Evolutionary conservation across 2,329 filamentous ascomycete genomes (phyloP), one percentile per base, ranked within the genome.

Genomic region (Fusarium heterosporum): DNA sequence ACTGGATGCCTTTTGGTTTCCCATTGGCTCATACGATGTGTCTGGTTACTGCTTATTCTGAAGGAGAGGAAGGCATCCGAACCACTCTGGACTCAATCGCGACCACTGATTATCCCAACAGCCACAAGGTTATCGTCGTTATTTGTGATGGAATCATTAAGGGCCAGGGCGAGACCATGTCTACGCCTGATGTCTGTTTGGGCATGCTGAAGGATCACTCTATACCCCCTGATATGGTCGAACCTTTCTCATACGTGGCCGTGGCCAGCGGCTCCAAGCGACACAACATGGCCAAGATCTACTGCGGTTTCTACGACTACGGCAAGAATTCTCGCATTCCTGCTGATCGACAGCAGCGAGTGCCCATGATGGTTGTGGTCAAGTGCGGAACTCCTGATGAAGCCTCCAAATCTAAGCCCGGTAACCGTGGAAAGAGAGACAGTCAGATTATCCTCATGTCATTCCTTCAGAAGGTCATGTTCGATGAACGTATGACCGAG

Each of bases 381-480:
- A 99, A 99, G 81, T 96, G 92, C 74, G 96, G 96, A 69, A 98
- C 96, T 14, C 93, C 93, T 2, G 93, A 93, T 55, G 96, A 99
- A 81, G 86, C 88, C 30, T 84, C 80, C 39, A 90, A 91, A 72
- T 85, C 91, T 57, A 99, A 99, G 81, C 93, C 96, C 13, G 96
- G 96, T 73, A 99, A 99, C 81, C 89, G 96, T 80, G 96, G 96
- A 80, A 99, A 99, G 85, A 93, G 96, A 77, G 96, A 99, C 85
- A 97, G 93, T 83, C 96, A 99, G 79, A 97, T 99, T 75, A 96
- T 99, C 72, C 86, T 99, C 70, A 99, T 99, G 96, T 97, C 94
- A 7, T 99, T 99, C 85, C 83, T 99, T 71, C 96, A 99, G 77
- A 99, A 99, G 83, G 96, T 99, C 76, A 99, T 99, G 96, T 99